Evolutionary conservation across 108 stramenopile genomes (phyloP), one percentile per base, ranked within the genome.

Genomic region (Cylindrotheca closterium): DNA sequence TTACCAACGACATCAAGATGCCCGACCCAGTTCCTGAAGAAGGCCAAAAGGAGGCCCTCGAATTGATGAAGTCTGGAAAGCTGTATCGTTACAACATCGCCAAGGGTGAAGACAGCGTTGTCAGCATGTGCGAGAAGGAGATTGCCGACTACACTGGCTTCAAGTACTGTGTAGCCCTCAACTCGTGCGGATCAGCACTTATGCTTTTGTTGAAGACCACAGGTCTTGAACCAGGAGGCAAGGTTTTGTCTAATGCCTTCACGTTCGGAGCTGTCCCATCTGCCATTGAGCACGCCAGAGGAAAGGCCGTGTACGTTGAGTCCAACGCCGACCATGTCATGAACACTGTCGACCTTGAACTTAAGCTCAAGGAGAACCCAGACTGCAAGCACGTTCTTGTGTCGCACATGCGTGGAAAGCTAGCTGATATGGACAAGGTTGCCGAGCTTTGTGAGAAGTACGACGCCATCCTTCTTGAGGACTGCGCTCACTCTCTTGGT

Each of bases 371-470:
- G 4, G 81, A 54, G 22, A 74, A 89, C 62, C 91, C 87, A 26
- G 87, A 84, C 72, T 75, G 77, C 75, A 86, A 86, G 47, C 80
- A 87, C 62, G 82, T 89, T 33, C 79, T 95, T 19, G 78, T 95
- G 55, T 93, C 91, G 24, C 91, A 95, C 80, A 95, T 95, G 94
- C 91, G 94, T 45, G 94, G 94, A 53, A 93, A 95, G 71, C 66
- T 95, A 30, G 88, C 87, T 22, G 90, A 91, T 58, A 95, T 95
- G 94, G 82, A 89, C 54, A 71, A 75, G 32, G 73, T 95, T 67
- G 78, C 73, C 32, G 78, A 67, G 23, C 74, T 81, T 12, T 93
- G 91, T 67, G 89, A 92, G 58, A 59, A 72, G 26, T 62, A 86
- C 63, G 81, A 69, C 29, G 86, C 86, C 51, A 65, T 70, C 33